These are phyloP conservation scores for Saccharomycopsis malanga DNA, from an alignment of 805 yeast species.

Conservation along the genomic window DNA sequence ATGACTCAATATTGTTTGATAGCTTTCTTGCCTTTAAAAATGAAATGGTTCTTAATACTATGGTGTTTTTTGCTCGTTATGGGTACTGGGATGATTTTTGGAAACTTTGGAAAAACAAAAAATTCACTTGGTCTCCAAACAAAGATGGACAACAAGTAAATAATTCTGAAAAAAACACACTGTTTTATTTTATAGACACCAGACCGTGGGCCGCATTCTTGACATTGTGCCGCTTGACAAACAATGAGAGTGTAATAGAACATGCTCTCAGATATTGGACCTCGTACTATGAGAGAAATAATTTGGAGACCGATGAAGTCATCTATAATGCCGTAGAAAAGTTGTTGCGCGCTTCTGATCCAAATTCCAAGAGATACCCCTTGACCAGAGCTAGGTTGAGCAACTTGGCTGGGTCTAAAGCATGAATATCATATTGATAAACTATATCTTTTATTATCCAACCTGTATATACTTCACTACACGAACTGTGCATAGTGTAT, in stretches of 20 bases:
- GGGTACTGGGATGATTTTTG: conserved; percentile 9
- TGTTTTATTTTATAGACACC: conserved; percentile 5
- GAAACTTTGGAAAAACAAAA: conserved; percentile 15
- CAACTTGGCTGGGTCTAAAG: no score
- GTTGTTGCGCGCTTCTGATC: neutral
- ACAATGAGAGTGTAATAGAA: conserved; percentile 2
- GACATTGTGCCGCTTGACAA: conserved; percentile 2
- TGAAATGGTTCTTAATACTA: conserved; percentile 5
- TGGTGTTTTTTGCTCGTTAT: conserved; percentile 1
- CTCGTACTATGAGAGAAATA: neutral
- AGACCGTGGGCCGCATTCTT: conserved; percentile 19
- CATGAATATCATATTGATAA: no score
- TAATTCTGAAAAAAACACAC: neutral
- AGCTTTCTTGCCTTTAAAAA: conserved; percentile 12
- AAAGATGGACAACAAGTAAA: neutral
- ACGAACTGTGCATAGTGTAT: no score
- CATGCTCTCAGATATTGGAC: conserved; percentile 10
- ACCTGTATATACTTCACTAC: no score
- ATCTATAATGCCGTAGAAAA: neutral
- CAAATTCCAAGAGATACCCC: neutral
- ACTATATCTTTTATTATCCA: no score
- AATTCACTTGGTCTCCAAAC: conserved; percentile 1
- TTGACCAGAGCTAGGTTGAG: neutral
- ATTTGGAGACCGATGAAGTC: neutral
- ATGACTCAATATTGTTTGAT: neutral